A percentile compares a stretch with the other conserved stretches of the same genome.
Conservation (phyloP, 2,329 filamentous ascomycete species). For the Pseudogymnoascus sp. region DNA sequence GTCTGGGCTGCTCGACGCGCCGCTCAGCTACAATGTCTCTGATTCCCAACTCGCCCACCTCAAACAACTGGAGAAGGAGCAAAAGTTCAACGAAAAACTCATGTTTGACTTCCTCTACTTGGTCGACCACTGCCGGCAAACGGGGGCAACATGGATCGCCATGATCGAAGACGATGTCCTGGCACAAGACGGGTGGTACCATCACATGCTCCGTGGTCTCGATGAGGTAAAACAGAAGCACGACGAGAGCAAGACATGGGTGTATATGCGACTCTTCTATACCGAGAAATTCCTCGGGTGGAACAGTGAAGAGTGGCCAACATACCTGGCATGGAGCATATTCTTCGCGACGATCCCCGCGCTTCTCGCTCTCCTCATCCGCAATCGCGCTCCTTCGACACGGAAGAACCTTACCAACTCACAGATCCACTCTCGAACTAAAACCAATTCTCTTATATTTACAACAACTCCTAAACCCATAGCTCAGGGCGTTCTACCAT, state of each 20-base stretch:
- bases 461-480: constrained; percentile 9
- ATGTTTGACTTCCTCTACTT: constrained; percentile 30
- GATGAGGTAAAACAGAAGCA: constrained; percentile 24
- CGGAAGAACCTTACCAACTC: constrained; percentile 9
- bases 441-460: constrained; percentile 10
- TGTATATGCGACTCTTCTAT: constrained; percentile 34
- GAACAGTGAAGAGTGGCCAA: constrained; percentile 32
- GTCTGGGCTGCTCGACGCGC: constrained; percentile 28
- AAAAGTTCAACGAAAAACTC: constrained; percentile 25
- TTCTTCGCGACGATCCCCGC: neutral
- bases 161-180: constrained; percentile 35
- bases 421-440: neutral
- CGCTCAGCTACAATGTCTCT: constrained; percentile 27
- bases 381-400: neutral
- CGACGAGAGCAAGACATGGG: constrained; percentile 18
- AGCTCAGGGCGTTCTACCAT: constrained; percentile 6
- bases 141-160: constrained; percentile 30
- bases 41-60: constrained; percentile 1
- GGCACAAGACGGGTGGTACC: constrained; percentile 31
- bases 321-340: constrained; percentile 21
- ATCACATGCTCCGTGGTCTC: constrained; percentile 25
- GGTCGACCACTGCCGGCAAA: constrained; percentile 25
- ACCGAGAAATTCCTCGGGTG: constrained; percentile 34
- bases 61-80: constrained; percentile 13
- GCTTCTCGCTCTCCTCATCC: neutral